Evolutionary conservation across 2,329 filamentous ascomycete species (phyloP), one percentile per base, ranked within the genome.

Genomic region (Xylariaceae sp.): DNA sequence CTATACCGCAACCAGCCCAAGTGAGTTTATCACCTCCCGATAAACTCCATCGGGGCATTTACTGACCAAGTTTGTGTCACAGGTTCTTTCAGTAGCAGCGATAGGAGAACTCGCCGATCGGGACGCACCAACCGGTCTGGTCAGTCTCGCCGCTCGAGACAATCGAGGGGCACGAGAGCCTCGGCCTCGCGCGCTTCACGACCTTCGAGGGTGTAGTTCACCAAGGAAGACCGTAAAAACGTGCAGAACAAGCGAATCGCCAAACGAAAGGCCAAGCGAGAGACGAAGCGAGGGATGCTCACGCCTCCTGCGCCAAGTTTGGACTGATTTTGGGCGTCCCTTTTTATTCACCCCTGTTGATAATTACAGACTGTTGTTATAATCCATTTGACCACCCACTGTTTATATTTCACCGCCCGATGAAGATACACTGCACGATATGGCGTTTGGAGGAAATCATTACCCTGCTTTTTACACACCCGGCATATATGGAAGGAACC

Each of bases 1-100:
- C 47, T 83, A 81, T 66, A 76, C 75, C 18, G 75, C 72, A 56
- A 74, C 69, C 58, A 76, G 68, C 62, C 75, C 75, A 57, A 80
- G 79, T 81, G 71, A 77, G 79, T 80, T 64, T 58, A 59, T 58
- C 56, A 54, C 45, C 31, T 16, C 36, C 45, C 50, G 53, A 60
- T 61, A 58, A 62, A 61, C 54, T 63, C 56, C 53, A 38, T 54
- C n/a, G 51, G 56, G 55, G 22, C 42, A 19, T 47, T 57, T 63
- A 61, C 64, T 67, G 55, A 67, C 65, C 54, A 50, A 11, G 52
- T 56, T 57, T 45, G 39, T 51, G 52, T 57, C 40, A 61, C 62
- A 76, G 76, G 74, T 65, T 79, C 75, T 61, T 67, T 69, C 45
- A 77, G 75, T 64, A 75, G 74, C 18, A 75, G 74, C 18, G 75